phyloP scores from a whole-genome alignment of 2,329 filamentous ascomycete genomes.

The Pseudogymnoascus sp. region DNA sequence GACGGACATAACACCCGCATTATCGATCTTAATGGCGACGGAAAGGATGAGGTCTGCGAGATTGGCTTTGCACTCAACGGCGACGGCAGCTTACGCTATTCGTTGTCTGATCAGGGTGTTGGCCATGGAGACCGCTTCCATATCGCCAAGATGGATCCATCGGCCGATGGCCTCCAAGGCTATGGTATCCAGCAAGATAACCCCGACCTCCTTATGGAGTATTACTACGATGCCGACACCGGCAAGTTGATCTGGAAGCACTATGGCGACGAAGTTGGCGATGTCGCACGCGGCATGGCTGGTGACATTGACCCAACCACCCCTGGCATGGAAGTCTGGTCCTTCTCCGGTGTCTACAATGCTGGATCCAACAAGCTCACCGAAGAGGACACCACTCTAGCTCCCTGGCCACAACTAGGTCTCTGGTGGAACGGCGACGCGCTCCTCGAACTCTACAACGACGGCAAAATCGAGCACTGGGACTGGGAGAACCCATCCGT shows the following conservation, averaged over 20 bases:
- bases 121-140: not conserved
- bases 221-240: not conserved
- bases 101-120: not conserved
- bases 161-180: not conserved
- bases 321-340: not conserved
- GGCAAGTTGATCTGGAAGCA: not conserved
- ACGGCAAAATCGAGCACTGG: slow-evolving; percentile 6
- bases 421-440: slow-evolving; percentile 3
- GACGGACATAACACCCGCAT: not conserved
- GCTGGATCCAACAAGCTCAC: not conserved
- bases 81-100: not conserved
- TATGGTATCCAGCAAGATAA: not conserved
- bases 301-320: not conserved
- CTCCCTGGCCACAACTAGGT: not conserved
- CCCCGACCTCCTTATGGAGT: not conserved
- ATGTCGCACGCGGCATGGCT: slow-evolving; percentile 1
- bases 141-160: slow-evolving; percentile 7
- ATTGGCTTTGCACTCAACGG: not conserved
- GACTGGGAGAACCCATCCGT: not conserved
- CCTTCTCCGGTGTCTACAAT: not conserved
- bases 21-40: not conserved
- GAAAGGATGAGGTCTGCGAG: not conserved
- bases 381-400: not conserved
- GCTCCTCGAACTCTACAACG: not conserved
- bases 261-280: not conserved